Base-by-base conservation (phyloP, 148 eudicot species). In the Rhododendron griersonianum region DNA sequence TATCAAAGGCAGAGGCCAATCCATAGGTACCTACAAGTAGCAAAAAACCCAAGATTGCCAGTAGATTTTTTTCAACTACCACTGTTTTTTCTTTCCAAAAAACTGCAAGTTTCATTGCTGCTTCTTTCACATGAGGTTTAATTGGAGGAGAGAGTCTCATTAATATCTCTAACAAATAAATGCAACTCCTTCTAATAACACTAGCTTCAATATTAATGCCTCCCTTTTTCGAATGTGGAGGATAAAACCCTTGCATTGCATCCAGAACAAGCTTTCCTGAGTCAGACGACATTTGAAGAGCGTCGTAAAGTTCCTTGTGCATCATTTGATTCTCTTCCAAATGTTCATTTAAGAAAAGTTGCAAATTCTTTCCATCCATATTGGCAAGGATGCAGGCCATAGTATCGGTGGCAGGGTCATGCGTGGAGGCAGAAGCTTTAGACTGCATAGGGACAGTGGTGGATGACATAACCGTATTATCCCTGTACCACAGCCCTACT, bases 281-380 rank as follows among this genome's bases (percentile, higher is more conserved):
- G 79, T 86, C 81, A 25, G 47, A 23, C 41, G 81, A 86, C 37
- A 23, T 73, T 30, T 10, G 55, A 23, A 86, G 84, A 33, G 84
- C 87, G 53, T 28, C 39, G 25, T n/a, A 81, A 53, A 86, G 74
- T 53, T 71, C 84, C 13, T 53, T 25, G 39, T 48, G 23, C 74
- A 86, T 71, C 51, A 53, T 33, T 48, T 81, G 41, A 81, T 86
- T 81, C 35, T 63, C 85, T 76, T 81, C 84, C 47, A 86, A 41
- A 79, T 86, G 84, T 74, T 73, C 65, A 18, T 77, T 81, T 25
- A 86, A 53, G 48, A 86, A 86, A 33, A 73, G 23, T 55, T 65
- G 87, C 84, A 86, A 86, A 19, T 74, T 81, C 50, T 81, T 86
- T 39, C 87, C 87, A 81, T 86, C 81, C 87, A 86, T 81, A 33